Base-by-base conservation (phyloP, 306 rosid species). In the Argentina anserina region DNA sequence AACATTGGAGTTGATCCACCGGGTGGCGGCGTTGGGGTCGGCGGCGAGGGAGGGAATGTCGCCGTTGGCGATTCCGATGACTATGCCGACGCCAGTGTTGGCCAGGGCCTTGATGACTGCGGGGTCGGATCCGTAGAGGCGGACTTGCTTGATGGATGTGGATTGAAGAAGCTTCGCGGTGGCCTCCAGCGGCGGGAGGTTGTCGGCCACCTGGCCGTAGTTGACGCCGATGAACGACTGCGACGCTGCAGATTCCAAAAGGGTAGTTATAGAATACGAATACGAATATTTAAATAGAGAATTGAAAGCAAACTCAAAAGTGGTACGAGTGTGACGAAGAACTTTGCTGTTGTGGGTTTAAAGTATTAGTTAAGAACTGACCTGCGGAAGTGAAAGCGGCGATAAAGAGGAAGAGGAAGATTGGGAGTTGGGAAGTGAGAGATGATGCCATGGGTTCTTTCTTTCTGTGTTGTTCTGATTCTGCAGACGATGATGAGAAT, bases 211-310 rank as follows among this genome's bases (percentile, higher is more conserved):
- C 58, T 85, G 92, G 63, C 97, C 99, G 56, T 89, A 94, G 81
- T 91, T 94, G 15, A 94, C 84, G n/a, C 97, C 99, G 67, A 94
- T 52, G 75, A 91, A 91, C 11, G 96, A 83, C 58, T 94, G 91
- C 1, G 97, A 88, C 2, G 78, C 99, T 94, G 97, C 52, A 26
- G 9, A 55, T 23, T 55, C 61, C n/a, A 12, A 12, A 56, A 4
- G 2, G 6, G 7, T 9, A 43, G 47, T 10, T 45, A 2, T 1
- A 23, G 60, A 21, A 21, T 23, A 11, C 9, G 60, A 53, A 53
- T 18, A 53, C 15, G 31, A 53, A 7, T 23, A 2, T 33, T 33
- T 33, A 2, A 33, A 5, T 33, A 33, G 36, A 33, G 36, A 33
- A 33, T 3, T 33, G 36, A 33, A 33, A 33, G 36, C 36, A 33